Evolutionary conservation across 495 filamentous ascomycete genomes (phyloP).

Genomic region (Hypoxylon fuscum): DNA sequence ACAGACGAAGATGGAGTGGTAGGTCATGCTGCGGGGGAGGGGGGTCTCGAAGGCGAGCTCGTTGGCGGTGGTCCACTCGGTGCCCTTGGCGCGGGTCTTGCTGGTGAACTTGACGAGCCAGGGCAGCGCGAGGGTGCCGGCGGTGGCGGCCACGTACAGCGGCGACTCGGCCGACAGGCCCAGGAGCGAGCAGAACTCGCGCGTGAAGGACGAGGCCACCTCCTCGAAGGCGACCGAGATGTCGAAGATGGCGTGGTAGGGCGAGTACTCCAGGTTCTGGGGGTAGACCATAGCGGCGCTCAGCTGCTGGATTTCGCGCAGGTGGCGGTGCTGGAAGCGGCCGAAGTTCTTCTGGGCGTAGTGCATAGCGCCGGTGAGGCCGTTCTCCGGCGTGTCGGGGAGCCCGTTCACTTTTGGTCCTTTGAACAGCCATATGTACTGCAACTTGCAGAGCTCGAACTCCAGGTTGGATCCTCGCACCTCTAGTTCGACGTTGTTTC

Average conservation of each 20-base stretch:
- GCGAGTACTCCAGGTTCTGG: conserved; percentile 72
- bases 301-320: conserved; percentile 78
- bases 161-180: conserved; percentile 88
- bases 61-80: conserved; percentile 91
- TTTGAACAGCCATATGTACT: conserved; percentile 85
- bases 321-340: conserved; percentile 67
- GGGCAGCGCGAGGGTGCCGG: conserved; percentile 89
- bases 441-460: conserved; percentile 88
- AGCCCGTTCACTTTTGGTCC: conserved; percentile 55
- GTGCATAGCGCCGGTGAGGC: conserved; percentile 63
- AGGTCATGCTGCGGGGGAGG: conserved; percentile 84
- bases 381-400: conserved; percentile 53
- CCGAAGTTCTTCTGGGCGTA: conserved; percentile 76
- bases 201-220: conserved; percentile 83
- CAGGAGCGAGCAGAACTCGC: conserved; percentile 93
- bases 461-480: conserved; percentile 89
- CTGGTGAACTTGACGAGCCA: conserved; percentile 81
- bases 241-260: conserved; percentile 80
- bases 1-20: conserved; percentile 97
- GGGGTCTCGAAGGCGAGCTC: conserved; percentile 95
- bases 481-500: conserved; percentile 75
- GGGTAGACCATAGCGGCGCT: conserved; percentile 78
- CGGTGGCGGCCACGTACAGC: conserved; percentile 89
- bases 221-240: conserved; percentile 79
- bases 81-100: conserved; percentile 85